Percentiles rank a stretch among this genome's conserved stretches.
Evolutionary conservation across 768 basidiomycete species (phyloP).

Genomic region (Grammothele lineata): DNA sequence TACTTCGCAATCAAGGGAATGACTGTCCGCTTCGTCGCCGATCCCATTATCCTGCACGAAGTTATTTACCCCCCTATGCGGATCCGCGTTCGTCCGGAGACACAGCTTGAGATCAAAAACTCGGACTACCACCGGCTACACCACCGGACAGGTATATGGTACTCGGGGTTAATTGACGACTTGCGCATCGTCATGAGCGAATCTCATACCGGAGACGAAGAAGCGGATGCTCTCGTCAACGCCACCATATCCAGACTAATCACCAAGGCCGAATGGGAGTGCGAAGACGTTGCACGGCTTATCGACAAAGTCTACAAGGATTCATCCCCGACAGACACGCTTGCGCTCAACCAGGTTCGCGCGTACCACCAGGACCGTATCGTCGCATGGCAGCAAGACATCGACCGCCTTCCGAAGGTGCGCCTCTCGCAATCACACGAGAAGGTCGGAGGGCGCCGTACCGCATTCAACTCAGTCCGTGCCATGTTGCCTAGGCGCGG

Average conservation of each 20-base stretch:
- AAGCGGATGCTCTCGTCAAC: slow-evolving; percentile 58
- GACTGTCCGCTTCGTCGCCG: slow-evolving; percentile 86
- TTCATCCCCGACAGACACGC: slow-evolving; percentile 76
- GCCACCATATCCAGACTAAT: slow-evolving; percentile 65
- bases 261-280: slow-evolving; percentile 68
- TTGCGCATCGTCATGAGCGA: slow-evolving; percentile 74
- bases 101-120: slow-evolving; percentile 87
- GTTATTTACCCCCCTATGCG: slow-evolving; percentile 85
- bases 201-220: slow-evolving; percentile 74
- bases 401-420: slow-evolving; percentile 77
- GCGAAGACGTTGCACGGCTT: slow-evolving; percentile 63
- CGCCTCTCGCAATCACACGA: slow-evolving; percentile 48
- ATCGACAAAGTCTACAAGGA: slow-evolving; percentile 81
- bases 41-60: slow-evolving; percentile 79
- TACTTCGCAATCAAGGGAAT: slow-evolving; percentile 83
- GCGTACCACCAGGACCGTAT: slow-evolving; percentile 89
- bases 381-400: slow-evolving; percentile 95
- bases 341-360: slow-evolving; percentile 82
- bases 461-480: slow-evolving; percentile 66
- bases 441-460: slow-evolving; percentile 34
- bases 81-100: slow-evolving; percentile 82
- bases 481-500: slow-evolving; percentile 67
- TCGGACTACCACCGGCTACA: slow-evolving; percentile 79
- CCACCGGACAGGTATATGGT: slow-evolving; percentile 69
- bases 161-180: slow-evolving; percentile 69